These are phyloP conservation scores for Sporisorium graminicola DNA, from an alignment of 1,284 basidiomycete genomes.

Conservation along the genomic window DNA sequence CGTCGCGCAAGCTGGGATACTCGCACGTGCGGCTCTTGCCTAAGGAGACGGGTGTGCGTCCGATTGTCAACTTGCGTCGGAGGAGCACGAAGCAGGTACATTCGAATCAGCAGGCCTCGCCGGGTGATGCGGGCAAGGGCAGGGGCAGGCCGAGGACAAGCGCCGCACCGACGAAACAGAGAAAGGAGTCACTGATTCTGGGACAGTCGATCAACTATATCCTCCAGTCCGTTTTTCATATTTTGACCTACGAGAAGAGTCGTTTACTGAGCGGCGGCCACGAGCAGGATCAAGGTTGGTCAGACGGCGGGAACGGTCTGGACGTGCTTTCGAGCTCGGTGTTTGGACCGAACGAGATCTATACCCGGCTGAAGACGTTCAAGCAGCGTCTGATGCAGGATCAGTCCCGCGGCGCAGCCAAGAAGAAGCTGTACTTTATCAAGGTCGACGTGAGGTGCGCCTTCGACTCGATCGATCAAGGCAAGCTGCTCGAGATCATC, in stretches of 20 bases:
- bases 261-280: constrained; percentile 9
- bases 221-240: constrained; percentile 76
- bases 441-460: constrained; percentile 96
- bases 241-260: constrained; percentile 59
- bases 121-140: constrained; percentile 1
- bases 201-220: constrained; percentile 85
- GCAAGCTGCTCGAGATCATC: constrained; percentile 83
- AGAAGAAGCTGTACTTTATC: constrained; percentile 79
- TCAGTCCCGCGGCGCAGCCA: constrained; percentile 5
- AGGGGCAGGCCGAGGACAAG: constrained; percentile 1
- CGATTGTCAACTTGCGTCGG: constrained; percentile 90
- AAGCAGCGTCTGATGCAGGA: constrained; percentile 26
- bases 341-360: constrained; percentile 71
- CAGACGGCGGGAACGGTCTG: neutral
- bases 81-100: constrained; percentile 69
- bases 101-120: constrained; percentile 10
- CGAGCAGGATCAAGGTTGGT: neutral
- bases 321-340: constrained; percentile 54
- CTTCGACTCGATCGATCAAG: constrained; percentile 95
- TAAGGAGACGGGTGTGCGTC: constrained; percentile 92
- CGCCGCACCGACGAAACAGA: constrained; percentile 17
- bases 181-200: constrained; percentile 34
- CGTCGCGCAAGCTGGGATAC: constrained; percentile 75
- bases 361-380: constrained; percentile 40
- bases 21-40: constrained; percentile 90